Percentiles rank a stretch among this genome's conserved stretches.
Conservation (phyloP, 257 asterid genomes). For the Capsicum rhomboideum region DNA sequence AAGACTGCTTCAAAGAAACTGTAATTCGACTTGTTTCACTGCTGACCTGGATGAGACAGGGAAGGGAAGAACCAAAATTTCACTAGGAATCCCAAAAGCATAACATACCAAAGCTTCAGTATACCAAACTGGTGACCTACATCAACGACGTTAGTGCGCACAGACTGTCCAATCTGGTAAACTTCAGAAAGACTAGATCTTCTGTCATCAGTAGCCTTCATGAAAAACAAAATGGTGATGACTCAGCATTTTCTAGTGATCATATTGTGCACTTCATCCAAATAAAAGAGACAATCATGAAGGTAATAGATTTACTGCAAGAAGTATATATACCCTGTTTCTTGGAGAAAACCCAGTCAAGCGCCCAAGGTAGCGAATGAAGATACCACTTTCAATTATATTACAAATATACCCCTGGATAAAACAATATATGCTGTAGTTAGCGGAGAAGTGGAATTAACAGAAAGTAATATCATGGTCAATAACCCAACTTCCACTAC, state of each 20-base stretch:
- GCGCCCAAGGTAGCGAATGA: conserved; percentile 87
- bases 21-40: conserved; percentile 73
- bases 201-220: conserved; percentile 82
- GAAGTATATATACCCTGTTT: conserved; percentile 50
- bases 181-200: conserved; percentile 58
- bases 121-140: conserved; percentile 29
- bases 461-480: background rate
- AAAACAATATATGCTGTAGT: conserved; percentile 2
- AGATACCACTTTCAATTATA: conserved; percentile 88
- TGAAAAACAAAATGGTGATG: background rate
- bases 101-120: background rate
- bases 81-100: background rate
- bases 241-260: background rate
- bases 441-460: background rate
- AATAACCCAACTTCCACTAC: background rate
- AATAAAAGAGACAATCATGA: background rate
- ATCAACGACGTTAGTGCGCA: conserved; percentile 72
- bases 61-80: conserved; percentile 5
- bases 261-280: background rate
- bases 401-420: conserved; percentile 92
- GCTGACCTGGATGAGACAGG: conserved; percentile 44
- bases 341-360: conserved; percentile 97
- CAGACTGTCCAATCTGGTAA: conserved; percentile 83
- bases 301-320: background rate
- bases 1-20: conserved; percentile 79